A percentile compares a stretch with the other conserved stretches of the same genome.
Evolutionary conservation across 2,329 filamentous ascomycete species (phyloP).

Genomic region (Beauveria pseudobassiana): DNA sequence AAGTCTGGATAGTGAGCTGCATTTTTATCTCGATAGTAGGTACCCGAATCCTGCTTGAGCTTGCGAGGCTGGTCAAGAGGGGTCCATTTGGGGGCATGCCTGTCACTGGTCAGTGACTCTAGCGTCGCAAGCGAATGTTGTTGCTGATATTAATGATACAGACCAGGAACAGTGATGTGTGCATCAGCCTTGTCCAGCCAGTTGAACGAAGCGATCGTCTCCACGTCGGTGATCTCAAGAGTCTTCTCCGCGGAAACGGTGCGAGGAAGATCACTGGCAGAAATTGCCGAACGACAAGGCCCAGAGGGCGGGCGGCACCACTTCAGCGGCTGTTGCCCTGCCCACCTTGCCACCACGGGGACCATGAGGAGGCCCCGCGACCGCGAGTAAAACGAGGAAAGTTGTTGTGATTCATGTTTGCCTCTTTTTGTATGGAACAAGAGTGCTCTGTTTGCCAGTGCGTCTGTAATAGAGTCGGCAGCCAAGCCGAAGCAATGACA

Average conservation of each 20-base stretch:
- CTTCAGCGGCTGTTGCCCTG: not conserved
- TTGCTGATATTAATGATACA: conserved; percentile 8
- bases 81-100: conserved; percentile 44
- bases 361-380: not conserved
- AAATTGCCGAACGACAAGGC: not conserved
- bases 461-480: not conserved
- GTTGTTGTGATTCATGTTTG: not conserved
- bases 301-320: not conserved
- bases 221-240: not conserved
- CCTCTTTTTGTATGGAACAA: not conserved
- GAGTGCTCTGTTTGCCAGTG: not conserved
- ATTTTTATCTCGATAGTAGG: conserved; percentile 48
- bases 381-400: not conserved
- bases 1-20: conserved; percentile 41
- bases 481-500: not conserved
- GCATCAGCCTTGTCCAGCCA: conserved; percentile 24
- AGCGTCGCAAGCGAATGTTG: conserved; percentile 14
- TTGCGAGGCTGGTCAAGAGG: conserved; percentile 27
- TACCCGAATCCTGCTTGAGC: conserved; percentile 37
- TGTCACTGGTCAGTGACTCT: conserved; percentile 19
- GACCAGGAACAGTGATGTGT: conserved; percentile 27
- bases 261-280: not conserved
- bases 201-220: conserved; percentile 28
- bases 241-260: not conserved
- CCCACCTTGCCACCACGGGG: not conserved